A percentile compares a stretch with the other conserved stretches of the same genome.
Evolutionary conservation across 176 grass and related monocot species (phyloP).

Genomic region (Carex pumila): DNA sequence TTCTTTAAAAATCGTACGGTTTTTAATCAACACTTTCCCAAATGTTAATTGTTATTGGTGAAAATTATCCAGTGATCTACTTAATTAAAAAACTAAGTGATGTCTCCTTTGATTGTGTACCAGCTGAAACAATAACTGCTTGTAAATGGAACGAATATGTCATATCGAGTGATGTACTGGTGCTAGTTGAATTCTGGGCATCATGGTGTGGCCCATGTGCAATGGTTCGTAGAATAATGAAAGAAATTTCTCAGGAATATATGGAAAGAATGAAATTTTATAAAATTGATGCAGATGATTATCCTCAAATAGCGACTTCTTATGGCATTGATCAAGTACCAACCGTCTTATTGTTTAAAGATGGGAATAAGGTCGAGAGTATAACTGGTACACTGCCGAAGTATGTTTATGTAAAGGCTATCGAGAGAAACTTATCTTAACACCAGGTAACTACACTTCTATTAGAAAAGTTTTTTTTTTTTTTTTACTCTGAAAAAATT

Average conservation of each 20-base stretch:
- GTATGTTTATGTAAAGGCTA: constrained; percentile 66
- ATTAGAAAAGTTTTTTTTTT: background rate
- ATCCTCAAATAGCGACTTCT: constrained; percentile 49
- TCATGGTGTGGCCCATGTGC: constrained; percentile 88
- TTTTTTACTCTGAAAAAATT: background rate
- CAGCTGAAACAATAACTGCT: constrained; percentile 72
- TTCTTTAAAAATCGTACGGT: background rate
- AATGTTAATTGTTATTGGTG: background rate
- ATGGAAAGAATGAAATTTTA: constrained; percentile 71
- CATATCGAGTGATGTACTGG: constrained; percentile 64
- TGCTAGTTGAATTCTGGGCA: constrained; percentile 87
- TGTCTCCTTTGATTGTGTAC: constrained; percentile 23
- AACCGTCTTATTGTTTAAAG: constrained; percentile 83
- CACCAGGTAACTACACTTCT: constrained; percentile 4
- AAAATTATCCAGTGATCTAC: background rate
- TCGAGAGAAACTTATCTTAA: constrained; percentile 65
- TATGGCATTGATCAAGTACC: constrained; percentile 58
- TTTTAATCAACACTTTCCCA: background rate
- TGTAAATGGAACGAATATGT: constrained; percentile 72
- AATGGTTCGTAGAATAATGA: constrained; percentile 54
- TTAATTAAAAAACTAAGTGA: constrained; percentile 15
- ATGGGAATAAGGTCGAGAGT: constrained; percentile 68
- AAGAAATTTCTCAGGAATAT: constrained; percentile 77
- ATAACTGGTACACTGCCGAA: constrained; percentile 84
- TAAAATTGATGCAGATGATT: constrained; percentile 70